Evolutionary conservation across 305 asterid genomes (phyloP).

Genomic region (Solanum chacoense): DNA sequence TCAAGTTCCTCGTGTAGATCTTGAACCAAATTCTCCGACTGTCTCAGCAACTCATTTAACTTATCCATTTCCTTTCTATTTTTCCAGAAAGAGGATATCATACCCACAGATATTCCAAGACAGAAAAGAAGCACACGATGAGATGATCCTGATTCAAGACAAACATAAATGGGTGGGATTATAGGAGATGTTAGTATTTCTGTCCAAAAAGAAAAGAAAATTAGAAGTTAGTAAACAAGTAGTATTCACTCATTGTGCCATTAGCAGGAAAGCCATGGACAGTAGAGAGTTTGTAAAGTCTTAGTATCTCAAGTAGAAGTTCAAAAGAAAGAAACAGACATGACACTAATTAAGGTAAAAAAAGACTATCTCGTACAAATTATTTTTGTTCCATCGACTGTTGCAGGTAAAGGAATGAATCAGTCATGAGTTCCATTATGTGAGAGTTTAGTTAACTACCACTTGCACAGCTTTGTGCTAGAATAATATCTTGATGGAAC

Average conservation of each 20-base stretch:
- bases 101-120: constrained; percentile 64
- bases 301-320: neutral
- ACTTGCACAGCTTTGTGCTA: neutral
- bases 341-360: neutral
- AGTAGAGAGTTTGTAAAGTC: neutral
- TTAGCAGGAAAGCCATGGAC: neutral
- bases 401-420: neutral
- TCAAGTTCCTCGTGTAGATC: constrained; percentile 92
- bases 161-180: neutral
- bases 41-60: constrained; percentile 47
- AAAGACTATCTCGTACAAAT: neutral
- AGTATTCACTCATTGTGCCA: neutral
- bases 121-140: constrained; percentile 36
- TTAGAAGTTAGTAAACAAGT: neutral
- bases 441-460: neutral
- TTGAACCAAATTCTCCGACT: constrained; percentile 60
- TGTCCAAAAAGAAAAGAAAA: neutral
- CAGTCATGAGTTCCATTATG: neutral
- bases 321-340: neutral
- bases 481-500: neutral
- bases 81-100: constrained; percentile 40
- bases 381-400: neutral
- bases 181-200: neutral
- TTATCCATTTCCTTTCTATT: constrained; percentile 45
- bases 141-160: constrained; percentile 45